Conservation (phyloP, 164 flowering plant genomes). For the Liquidambar formosana region DNA sequence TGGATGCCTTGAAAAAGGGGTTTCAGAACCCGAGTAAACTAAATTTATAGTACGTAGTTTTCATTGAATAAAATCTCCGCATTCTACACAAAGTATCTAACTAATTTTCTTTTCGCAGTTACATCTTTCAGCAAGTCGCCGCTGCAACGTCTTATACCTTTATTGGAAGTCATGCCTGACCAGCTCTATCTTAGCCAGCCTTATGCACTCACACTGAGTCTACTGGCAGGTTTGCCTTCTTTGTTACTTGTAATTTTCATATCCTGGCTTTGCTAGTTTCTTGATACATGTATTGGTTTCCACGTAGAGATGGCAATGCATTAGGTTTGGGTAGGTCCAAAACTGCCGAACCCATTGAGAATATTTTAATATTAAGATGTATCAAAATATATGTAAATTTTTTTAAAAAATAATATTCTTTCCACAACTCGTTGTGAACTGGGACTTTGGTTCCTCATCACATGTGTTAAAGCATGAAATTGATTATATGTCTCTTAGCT, state of each 20-base stretch:
- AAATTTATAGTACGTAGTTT: neutral
- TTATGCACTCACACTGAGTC: constrained; percentile 37
- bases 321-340: neutral
- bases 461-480: no score
- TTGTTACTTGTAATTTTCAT: neutral
- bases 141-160: constrained; percentile 42
- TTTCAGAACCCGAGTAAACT: neutral
- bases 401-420: no score
- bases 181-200: constrained; percentile 41
- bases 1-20: neutral
- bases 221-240: constrained; percentile 46
- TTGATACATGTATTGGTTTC: constrained; percentile 1
- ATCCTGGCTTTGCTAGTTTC: neutral
- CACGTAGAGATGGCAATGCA: neutral
- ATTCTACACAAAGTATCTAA: neutral
- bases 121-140: constrained; percentile 66
- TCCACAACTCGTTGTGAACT: no score
- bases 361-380: neutral
- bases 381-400: no score
- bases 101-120: constrained; percentile 40
- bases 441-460: no score
- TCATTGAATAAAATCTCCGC: neutral
- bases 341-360: neutral
- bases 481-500: no score
- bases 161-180: constrained; percentile 48